These are phyloP conservation scores for Zoysia japonica DNA, from an alignment of 176 grass and related monocot genomes.

Conservation along the genomic window DNA sequence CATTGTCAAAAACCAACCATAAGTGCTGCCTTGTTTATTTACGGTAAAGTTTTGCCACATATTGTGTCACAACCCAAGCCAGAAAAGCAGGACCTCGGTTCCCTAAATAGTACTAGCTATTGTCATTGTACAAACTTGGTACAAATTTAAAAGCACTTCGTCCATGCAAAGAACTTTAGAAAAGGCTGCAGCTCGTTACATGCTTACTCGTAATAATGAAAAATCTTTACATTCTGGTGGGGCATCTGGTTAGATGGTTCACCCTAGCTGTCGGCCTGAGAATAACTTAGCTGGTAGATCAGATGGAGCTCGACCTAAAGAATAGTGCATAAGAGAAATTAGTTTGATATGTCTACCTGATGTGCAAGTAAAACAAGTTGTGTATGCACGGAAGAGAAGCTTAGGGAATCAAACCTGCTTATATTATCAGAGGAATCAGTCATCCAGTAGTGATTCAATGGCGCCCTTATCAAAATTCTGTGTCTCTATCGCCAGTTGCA, in stretches of 20 bases:
- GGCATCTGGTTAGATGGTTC: not conserved
- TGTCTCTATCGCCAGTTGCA: conserved; percentile 61
- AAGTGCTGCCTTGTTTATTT: conserved; percentile 38
- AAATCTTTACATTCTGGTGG: conserved; percentile 18
- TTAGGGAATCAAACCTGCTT: conserved; percentile 40
- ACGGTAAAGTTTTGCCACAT: conserved; percentile 12
- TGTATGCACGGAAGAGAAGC: not conserved
- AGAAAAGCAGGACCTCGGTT: conserved; percentile 25
- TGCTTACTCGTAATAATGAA: conserved; percentile 28
- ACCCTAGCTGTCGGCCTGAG: not conserved
- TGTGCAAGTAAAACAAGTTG: not conserved
- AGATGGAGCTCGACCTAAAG: conserved; percentile 41
- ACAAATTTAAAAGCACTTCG: conserved; percentile 29
- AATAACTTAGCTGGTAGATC: conserved; percentile 43
- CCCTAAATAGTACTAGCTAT: conserved; percentile 4
- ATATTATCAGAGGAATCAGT: conserved; percentile 44
- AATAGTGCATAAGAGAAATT: not conserved
- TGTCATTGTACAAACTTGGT: not conserved
- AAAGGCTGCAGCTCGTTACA: conserved; percentile 48
- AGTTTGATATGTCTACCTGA: not conserved
- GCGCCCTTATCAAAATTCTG: conserved; percentile 35
- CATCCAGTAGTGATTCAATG: conserved; percentile 16
- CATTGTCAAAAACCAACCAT: not conserved
- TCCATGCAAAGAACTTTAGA: conserved; percentile 31
- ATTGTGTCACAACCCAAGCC: conserved; percentile 30